Evolutionary conservation across 2,329 filamentous ascomycete genomes (phyloP), one percentile per base, ranked within the genome.

Genomic region (Bipolaris sorokiniana): DNA sequence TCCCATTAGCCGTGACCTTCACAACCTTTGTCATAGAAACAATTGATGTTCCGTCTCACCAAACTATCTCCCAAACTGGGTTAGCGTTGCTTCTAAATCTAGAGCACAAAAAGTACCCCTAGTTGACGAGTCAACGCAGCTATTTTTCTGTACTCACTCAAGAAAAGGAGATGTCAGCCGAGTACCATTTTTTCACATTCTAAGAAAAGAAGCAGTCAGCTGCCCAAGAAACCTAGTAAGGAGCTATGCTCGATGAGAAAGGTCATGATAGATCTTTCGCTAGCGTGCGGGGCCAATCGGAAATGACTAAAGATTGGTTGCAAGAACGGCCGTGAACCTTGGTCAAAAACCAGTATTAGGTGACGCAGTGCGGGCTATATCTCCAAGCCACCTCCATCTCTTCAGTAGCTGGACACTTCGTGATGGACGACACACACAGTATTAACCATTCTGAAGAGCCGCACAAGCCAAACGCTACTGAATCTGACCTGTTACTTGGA

Each of bases 401-500:
- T 44, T 22, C 26, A 20, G 10, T 15, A 38, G 23, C 13, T 23
- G 23, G 22, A 38, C 10, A 18, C 10, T 3, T 38, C 31, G 22
- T 6, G 7, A 55, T 55, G 52, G 47, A 55, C 23, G 40, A 55
- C 11, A 4, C 23, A 28, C 47, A 33, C 18, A 22, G n/a, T 20
- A 34, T n/a, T 11, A 28, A 36, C 28, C 40, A 23, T 26, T 22
- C 31, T 23, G 34, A 61, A 45, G 62, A 58, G 40, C 51, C 52
- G 31, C 59, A 55, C 31, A 68, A 66, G 48, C 33, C 56, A 34
- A 61, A 52, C 33, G 33, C 58, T 41, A n/a, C 50, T 10, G 72
- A 74, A 49, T 63, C 61, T 16, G 64, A 72, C 45, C 72, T 72
- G 28, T 63, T 74, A 16, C 59, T 75, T 18, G 55, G 36, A 28